Evolutionary conservation across 495 filamentous ascomycete genomes (phyloP), one percentile per base, ranked within the genome.

Genomic region (Penicillium bialowiezense): DNA sequence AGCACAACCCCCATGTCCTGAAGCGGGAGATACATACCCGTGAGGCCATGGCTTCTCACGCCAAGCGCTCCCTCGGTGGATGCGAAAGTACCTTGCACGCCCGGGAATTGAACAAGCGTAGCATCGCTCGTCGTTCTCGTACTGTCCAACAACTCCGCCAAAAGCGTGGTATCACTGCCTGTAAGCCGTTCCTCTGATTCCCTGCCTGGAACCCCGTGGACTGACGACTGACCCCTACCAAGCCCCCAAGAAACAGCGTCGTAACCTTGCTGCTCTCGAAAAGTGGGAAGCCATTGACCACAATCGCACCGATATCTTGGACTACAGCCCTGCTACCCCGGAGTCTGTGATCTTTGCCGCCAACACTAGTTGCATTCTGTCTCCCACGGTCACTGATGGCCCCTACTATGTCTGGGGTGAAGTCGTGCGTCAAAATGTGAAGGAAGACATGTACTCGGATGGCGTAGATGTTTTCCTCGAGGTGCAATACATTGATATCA

Each of bases 331-430:
- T 24, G 41, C 55, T 12, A 61, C 56, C 9, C 54, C 56, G 12
- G 64, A 68, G 20, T 56, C 56, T 12, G 63, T 68, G 20, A 67
- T 83, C 13, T 84, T 83, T 54, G 58, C 67, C 17, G 75, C 75
- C 31, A 73, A 75, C 52, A 76, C 75, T n/a, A 74, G 76, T 20
- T 79, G 76, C 51, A 74, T 82, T 34, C 63, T 81, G 24, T 66
- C 76, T 5, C 78, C 77, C 3, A 76, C 78, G 23, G 56, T 79
- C 41, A 79, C 75, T 5, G 74, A 73, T 41, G 77, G 78, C 0
- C 78, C 78, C 1, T 81, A 80, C 68, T 80, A 78, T 50, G 72
- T 81, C 15, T 71, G 68, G 51, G 77, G 74, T 19, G 75, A 78
- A 53, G 62, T 73, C 24, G 63, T 72, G 38, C 65, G 75, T 15